Evolutionary conservation across 331 rosid species (phyloP), one percentile per base, ranked within the genome.

Genomic region (Prunus yedoensis): DNA sequence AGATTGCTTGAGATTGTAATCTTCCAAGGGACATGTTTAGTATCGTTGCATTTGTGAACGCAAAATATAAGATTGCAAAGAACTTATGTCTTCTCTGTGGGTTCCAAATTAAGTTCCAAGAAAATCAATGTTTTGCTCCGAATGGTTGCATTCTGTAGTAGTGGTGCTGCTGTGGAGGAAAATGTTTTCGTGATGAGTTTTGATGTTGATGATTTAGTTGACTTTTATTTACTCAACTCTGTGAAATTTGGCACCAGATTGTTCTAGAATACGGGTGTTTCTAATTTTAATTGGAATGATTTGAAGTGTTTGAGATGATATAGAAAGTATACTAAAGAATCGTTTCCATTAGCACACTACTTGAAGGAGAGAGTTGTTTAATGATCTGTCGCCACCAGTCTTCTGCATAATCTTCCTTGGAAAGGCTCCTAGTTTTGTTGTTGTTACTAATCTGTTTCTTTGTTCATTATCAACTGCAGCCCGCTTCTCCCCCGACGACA

Each of bases 401-500:
- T 20, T 13, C 35, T 25, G 27, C 56, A 10, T 47, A 18, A 6
- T 17, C 27, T 73, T 41, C 51, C 2, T 5, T 47, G 12, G 3
- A 11, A 59, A 21, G 3, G 4, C 7, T 73, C 3, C 9, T 0
- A 2, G n/a, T 45, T 57, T 20, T 9, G 0, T 59, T 46, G 41
- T 46, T 35, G 8, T 60, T 51, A 15, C 11, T 74, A 62, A 54
- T 25, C 62, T 32, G 18, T 64, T 64, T 61, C 32, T 74, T 71
- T 52, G 51, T 30, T 73, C 28, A 41, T 82, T 73, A 80, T 80
- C 72, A 70, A 54, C 41, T 86, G 84, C 93, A 90, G 97, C 98
- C n/a, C 89, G 97, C 32, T 94, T 94, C 83, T 94, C 98, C 20
- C 98, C 97, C 0, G 97, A 91, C 71, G 98, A 94, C 90, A 90